phyloP scores from a whole-genome alignment of 352 stramenopile genomes.

The Saprolegnia diclina region DNA sequence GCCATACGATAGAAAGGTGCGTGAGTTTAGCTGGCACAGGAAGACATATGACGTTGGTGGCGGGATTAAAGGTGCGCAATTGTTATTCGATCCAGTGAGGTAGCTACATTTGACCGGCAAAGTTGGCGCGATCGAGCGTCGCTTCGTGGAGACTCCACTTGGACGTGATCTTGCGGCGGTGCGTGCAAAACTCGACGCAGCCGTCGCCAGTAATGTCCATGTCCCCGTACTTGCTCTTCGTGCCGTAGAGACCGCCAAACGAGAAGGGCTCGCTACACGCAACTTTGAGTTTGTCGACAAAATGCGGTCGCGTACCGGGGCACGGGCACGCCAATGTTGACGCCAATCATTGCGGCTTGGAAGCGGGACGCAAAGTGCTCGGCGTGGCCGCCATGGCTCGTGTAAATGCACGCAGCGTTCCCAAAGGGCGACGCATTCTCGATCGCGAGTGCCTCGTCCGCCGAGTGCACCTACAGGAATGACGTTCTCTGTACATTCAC shows the following conservation, averaged over 20 bases:
- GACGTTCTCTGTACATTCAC: too few species aligned
- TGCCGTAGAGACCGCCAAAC: conserved; percentile 96
- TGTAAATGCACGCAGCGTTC: conserved; percentile 97
- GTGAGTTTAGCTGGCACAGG: too few species aligned
- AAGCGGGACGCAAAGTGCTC: conserved; percentile 93
- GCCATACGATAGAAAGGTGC: too few species aligned
- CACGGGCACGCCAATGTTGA: conserved; percentile 96
- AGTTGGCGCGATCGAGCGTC: conserved; percentile 49
- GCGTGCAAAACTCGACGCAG: conserved; percentile 97
- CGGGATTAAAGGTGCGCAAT: too few species aligned
- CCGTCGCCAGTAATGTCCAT: conserved; percentile 98
- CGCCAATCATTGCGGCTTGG: conserved; percentile 90
- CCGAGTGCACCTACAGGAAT: conserved; percentile 51
- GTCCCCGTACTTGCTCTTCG: conserved; percentile 95
- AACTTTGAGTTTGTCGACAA: background rate
- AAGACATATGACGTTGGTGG: too few species aligned
- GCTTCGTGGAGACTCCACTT: conserved; percentile 73
- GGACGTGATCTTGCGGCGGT: conserved; percentile 94
- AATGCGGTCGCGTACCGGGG: conserved; percentile 48
- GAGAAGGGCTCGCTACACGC: conserved; percentile 84
- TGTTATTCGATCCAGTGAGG: too few species aligned
- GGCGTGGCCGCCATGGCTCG: conserved; percentile 87
- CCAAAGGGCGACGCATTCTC: conserved; percentile 96
- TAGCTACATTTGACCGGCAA: conserved; percentile 63
- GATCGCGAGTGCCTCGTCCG: conserved; percentile 93